phyloP scores from a whole-genome alignment of 805 yeast species.

The Candida morakotiae region DNA sequence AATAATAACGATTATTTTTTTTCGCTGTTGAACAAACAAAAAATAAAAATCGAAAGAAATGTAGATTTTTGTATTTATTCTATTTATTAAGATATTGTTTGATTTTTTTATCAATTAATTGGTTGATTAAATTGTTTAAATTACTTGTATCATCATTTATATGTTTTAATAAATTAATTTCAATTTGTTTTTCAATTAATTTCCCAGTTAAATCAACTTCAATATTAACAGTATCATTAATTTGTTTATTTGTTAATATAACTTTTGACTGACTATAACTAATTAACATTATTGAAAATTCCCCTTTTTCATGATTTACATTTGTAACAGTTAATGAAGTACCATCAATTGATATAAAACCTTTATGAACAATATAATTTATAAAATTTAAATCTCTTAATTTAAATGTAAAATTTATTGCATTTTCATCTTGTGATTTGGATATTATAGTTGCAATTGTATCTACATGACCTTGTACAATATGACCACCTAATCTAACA shows the following conservation, averaged over 20 bases:
- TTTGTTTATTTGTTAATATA: slow-evolving; percentile 57
- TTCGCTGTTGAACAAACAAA: too few relatives aligned
- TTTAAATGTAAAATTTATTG: slow-evolving; percentile 71
- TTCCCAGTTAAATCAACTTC: slow-evolving; percentile 97
- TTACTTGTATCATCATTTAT: slow-evolving; percentile 45
- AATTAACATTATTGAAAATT: slow-evolving; percentile 85
- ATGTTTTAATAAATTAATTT: slow-evolving; percentile 50
- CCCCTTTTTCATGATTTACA: slow-evolving; percentile 55
- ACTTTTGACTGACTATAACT: slow-evolving; percentile 86
- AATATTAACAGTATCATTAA: slow-evolving; percentile 71
- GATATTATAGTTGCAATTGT: slow-evolving; percentile 67
- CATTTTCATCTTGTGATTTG: slow-evolving; percentile 61
- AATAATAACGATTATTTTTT: background rate
- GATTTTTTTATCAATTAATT: slow-evolving; percentile 29
- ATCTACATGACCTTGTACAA: slow-evolving; percentile 97
- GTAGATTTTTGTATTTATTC: too few relatives aligned
- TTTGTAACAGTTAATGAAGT: slow-evolving; percentile 83
- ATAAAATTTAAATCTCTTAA: slow-evolving; percentile 59
- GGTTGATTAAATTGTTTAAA: slow-evolving; percentile 44
- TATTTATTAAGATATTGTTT: too few relatives aligned
- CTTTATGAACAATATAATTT: slow-evolving; percentile 87
- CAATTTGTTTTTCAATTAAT: slow-evolving; percentile 82
- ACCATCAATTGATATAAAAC: slow-evolving; percentile 91
- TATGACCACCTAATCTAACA: slow-evolving; percentile 91
- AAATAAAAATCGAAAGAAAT: too few relatives aligned